Evolutionary conservation across 2,329 filamentous ascomycete genomes (phyloP), one percentile per base, ranked within the genome.

Genomic region (Penicillium sp.): DNA sequence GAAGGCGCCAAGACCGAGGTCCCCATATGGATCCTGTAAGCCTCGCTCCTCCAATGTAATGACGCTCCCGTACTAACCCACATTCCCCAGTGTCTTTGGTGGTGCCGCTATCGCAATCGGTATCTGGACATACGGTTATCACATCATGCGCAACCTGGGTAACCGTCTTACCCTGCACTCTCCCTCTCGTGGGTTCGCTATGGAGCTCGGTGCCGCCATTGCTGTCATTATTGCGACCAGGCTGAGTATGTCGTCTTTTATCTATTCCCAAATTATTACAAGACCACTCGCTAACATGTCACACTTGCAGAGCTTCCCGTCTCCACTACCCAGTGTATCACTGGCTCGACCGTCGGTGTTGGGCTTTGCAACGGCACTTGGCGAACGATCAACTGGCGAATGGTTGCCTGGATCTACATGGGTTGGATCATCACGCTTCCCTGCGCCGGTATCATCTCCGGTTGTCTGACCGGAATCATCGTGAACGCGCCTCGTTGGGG

Each of bases 361-460:
- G 73, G 44, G 3, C 72, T 5, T 59, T 75, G 52, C 68, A 75
- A 74, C 50, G 70, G 67, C 36, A 70, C 73, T 58, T 46, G 73
- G 15, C 66, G 72, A 15, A 74, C 75, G 1, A 72, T 80, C 57
- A 80, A 80, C 54, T 80, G 77, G 77, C 68, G 71, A 43, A 76
- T 78, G 63, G 55, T 79, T 13, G 70, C 62, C 1, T 78, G 71
- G 63, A 79, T 80, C 46, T 76, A 78, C 58, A 65, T 69, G 19
- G 76, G 76, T 10, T 79, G 78, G 78, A 65, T 80, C 34, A 62
- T 79, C 44, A 80, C 78, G 1, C 64, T 80, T 9, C 78, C 78
- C 44, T 65, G 57, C 55, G 77, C 78, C 27, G 78, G 76, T 41
- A 60, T 78, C 48, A 68, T 77, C 19, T 15, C 44, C 11, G 44